These are phyloP conservation scores for Colletotrichum acutatum DNA, from an alignment of 2,329 filamentous ascomycete species.

Conservation along the genomic window DNA sequence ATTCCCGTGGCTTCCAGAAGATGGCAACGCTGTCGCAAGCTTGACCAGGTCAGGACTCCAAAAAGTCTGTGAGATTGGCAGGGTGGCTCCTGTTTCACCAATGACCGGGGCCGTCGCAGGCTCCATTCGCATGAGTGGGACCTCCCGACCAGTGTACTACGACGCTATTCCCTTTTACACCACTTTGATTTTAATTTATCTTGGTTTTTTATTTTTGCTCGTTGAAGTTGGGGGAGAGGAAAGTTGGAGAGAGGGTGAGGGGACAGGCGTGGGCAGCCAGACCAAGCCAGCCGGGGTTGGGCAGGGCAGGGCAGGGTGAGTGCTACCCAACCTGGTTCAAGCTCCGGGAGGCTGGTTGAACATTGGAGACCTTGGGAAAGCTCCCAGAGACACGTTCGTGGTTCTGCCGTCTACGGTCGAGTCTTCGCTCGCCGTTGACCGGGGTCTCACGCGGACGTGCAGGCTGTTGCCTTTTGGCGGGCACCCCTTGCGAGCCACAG, in stretches of 20 bases:
- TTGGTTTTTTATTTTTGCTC: neutral
- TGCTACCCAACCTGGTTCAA: conserved; percentile 32
- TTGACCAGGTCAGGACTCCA: conserved; percentile 54
- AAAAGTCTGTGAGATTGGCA: conserved; percentile 56
- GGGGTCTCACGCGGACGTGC: neutral
- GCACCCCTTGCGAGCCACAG: conserved; percentile 3
- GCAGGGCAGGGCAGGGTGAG: conserved; percentile 21
- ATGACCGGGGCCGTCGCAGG: conserved; percentile 51
- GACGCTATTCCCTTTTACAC: conserved; percentile 27
- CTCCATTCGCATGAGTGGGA: conserved; percentile 35
- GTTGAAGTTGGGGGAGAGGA: conserved; percentile 17
- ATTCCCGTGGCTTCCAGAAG: conserved; percentile 55
- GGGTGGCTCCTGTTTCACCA: conserved; percentile 65
- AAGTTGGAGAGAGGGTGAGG: conserved; percentile 26
- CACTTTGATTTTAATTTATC: neutral
- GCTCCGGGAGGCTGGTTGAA: conserved; percentile 32
- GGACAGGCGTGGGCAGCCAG: conserved; percentile 15
- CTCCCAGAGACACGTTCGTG: conserved; percentile 17
- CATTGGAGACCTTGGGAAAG: conserved; percentile 14
- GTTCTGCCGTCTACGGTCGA: conserved; percentile 12
- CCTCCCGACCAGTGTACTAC: neutral
- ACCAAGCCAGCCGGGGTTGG: conserved; percentile 6
- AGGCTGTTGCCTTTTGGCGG: neutral
- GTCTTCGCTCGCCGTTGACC: conserved; percentile 5
- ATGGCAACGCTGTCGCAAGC: conserved; percentile 55